These are phyloP conservation scores for Triglochin maritima DNA, from an alignment of 106 monocot species.

Conservation along the genomic window DNA sequence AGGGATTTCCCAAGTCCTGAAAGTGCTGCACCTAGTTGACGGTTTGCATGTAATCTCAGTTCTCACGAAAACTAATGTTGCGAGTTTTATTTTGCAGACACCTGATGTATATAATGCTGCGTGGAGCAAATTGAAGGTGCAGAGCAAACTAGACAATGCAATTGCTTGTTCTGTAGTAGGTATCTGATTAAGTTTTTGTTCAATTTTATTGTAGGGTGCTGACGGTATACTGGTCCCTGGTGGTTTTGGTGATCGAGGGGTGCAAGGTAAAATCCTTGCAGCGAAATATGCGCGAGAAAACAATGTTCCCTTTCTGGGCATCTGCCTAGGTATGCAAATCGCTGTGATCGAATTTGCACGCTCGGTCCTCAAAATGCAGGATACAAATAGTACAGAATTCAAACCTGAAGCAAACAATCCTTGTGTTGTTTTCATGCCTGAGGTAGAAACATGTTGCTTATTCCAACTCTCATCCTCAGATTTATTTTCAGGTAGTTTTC, in stretches of 20 bases:
- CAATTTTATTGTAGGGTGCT: constrained; percentile 44
- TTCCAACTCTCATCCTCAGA: background rate
- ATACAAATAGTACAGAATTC: constrained; percentile 95
- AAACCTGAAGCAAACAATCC: constrained; percentile 52
- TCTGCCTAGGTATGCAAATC: constrained; percentile 96
- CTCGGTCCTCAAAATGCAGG: constrained; percentile 55
- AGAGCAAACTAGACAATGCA: background rate
- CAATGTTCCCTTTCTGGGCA: constrained; percentile 84
- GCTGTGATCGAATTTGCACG: constrained; percentile 94
- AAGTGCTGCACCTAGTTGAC: too few relatives aligned
- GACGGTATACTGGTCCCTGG: constrained; percentile 90
- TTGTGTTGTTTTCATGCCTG: constrained; percentile 96
- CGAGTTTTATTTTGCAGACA: constrained; percentile 34
- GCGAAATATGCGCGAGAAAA: constrained; percentile 94
- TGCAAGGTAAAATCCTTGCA: constrained; percentile 90
- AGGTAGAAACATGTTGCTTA: constrained; percentile 29
- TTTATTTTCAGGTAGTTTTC: background rate
- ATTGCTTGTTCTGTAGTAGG: background rate
- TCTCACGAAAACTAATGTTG: background rate
- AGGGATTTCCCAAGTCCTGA: too few relatives aligned
- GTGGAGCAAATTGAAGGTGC: constrained; percentile 73
- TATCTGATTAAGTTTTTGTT: background rate
- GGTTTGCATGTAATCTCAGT: too few relatives aligned
- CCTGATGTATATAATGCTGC: constrained; percentile 66
- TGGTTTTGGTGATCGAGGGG: constrained; percentile 91